These are phyloP conservation scores for Kalmusia sp. DNA, from an alignment of 2,329 filamentous ascomycete genomes.

Conservation along the genomic window DNA sequence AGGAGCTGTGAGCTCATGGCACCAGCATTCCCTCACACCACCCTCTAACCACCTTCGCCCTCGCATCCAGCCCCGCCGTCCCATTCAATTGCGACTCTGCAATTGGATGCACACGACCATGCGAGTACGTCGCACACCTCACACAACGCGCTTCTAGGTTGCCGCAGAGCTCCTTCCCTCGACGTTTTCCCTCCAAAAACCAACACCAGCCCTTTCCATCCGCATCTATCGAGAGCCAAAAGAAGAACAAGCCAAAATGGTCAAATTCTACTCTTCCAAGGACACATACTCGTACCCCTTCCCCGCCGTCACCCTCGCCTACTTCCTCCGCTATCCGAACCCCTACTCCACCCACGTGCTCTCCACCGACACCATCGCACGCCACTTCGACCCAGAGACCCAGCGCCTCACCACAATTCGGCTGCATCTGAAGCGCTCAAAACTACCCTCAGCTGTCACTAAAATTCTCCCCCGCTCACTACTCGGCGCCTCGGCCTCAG, in stretches of 20 bases:
- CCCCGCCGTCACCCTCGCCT: slow-evolving; percentile 84
- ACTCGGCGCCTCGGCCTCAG: slow-evolving; percentile 64
- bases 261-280: slow-evolving; percentile 62
- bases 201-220: background rate
- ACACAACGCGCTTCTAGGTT: slow-evolving; percentile 30
- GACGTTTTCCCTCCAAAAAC: slow-evolving; percentile 7
- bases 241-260: slow-evolving; percentile 48
- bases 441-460: slow-evolving; percentile 75
- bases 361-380: slow-evolving; percentile 82
- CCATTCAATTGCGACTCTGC: slow-evolving; percentile 26
- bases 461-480: slow-evolving; percentile 76
- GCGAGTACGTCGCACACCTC: slow-evolving; percentile 28
- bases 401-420: slow-evolving; percentile 79
- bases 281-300: slow-evolving; percentile 83
- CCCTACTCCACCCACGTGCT: slow-evolving; percentile 83
- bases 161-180: slow-evolving; percentile 9
- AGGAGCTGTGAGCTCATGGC: slow-evolving; percentile 23
- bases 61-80: slow-evolving; percentile 11
- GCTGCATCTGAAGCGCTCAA: slow-evolving; percentile 82
- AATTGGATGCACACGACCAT: slow-evolving; percentile 39
- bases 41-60: slow-evolving; percentile 15
- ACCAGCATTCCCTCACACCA: slow-evolving; percentile 22
- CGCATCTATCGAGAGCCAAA: background rate
- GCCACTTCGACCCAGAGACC: slow-evolving; percentile 73
- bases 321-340: slow-evolving; percentile 89